These are phyloP conservation scores for Lipomyces spencermartinsiae DNA, from an alignment of 805 yeast species.

Conservation along the genomic window DNA sequence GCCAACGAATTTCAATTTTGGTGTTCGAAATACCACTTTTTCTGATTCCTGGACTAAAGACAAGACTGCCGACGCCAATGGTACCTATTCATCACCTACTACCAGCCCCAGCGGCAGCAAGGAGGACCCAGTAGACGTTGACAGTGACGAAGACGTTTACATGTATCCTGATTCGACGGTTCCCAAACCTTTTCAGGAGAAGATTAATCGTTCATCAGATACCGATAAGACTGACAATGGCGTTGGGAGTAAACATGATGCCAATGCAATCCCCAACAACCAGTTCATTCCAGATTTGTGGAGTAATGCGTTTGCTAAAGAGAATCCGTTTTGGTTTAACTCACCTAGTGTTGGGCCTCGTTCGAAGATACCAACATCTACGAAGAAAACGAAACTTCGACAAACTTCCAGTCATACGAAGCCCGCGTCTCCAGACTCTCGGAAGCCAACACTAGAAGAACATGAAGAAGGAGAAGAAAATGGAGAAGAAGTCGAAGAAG, in stretches of 20 bases:
- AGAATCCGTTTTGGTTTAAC: conserved; percentile 7
- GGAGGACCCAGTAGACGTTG: conserved; percentile 7
- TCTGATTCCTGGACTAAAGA: neutral
- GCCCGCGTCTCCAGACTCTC: neutral
- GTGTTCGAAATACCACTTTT: conserved; percentile 3
- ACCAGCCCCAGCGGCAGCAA: conserved; percentile 11
- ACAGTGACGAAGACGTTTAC: conserved; percentile 11
- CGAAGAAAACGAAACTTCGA: neutral
- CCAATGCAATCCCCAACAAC: neutral
- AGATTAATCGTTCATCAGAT: conserved; percentile 20
- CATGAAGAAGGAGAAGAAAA: neutral
- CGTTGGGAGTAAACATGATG: neutral
- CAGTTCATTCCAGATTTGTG: conserved; percentile 3
- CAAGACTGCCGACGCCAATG: neutral
- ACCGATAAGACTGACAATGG: neutral
- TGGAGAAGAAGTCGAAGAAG: neutral
- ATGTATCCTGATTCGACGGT: conserved; percentile 5
- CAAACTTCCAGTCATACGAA: neutral
- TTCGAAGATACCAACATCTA: neutral
- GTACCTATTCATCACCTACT: conserved; percentile 13
- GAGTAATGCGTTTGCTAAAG: conserved; percentile 3
- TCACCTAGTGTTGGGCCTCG: neutral
- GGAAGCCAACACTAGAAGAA: neutral
- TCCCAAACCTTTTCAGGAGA: conserved; percentile 22
- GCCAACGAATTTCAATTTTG: conserved; percentile 5